Base-by-base conservation (phyloP, 352 stramenopile genomes). In the Phytophthora sp. region DNA sequence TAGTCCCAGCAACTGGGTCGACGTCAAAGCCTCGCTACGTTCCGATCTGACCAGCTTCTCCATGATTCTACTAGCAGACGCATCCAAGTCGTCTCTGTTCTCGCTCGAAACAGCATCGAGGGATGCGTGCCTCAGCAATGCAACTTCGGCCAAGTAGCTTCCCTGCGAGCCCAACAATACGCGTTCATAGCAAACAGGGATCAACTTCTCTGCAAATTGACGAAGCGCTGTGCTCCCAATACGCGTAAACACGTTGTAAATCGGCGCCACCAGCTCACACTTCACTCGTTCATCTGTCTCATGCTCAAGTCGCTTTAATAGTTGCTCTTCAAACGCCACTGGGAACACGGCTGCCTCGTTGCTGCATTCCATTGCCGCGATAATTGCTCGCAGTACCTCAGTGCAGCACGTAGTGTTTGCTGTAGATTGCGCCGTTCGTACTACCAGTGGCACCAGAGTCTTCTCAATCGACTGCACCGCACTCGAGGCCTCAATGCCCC, bases 211-310 rank as follows among this genome's bases (percentile, higher is more conserved):
- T 8, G 41, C 49, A 49, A 68, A 72, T 9, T 33, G 33, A 9
- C 24, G 65, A 31, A 82, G 41, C 20, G 27, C 60, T 12, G 42
- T 15, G 38, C 33, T 75, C 8, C 29, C 26, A 29, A 78, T 42
- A n/a, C 66, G 71, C 30, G 64, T 51, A 26, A 80, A 74, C 1
- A 78, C 71, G 23, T 72, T 73, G 33, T 71, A 80, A 21, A 76
- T 35, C 26, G 60, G 47, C 15, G 38, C 41, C 31, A 74, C 16
- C 23, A 82, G 18, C 16, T 56, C 27, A 49, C 54, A 69, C n/a
- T 50, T 63, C 50, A 69, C 42, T 27, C 42, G 41, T 12, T 66
- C 36, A 30, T 74, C 46, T 3, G 69, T 62, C 30, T 70, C 45
- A 16, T 23, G 30, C 39, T 55, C 38, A 30, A 82, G 50, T 26